Base-by-base conservation (phyloP, 495 filamentous ascomycete genomes). In the Neurospora sp. region DNA sequence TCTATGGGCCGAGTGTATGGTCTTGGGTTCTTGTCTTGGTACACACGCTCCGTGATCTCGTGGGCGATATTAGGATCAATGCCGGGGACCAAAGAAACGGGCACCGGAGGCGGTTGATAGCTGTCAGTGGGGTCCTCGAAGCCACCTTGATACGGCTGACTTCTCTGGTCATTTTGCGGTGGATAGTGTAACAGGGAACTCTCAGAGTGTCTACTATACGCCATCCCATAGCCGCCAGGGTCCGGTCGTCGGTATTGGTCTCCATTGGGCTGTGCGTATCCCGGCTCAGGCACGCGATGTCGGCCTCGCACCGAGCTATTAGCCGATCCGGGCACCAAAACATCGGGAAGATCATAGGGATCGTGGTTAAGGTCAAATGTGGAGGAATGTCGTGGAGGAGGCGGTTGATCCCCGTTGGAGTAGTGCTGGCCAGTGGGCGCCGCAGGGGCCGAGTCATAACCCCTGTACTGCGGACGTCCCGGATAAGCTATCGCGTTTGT, bases 41-140 rank as follows among this genome's bases (percentile, higher is more conserved):
- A 80, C 39, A 83, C 79, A 68, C 84, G 82, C 61, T 91, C 86
- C 4, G 86, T 81, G 11, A 89, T 84, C 48, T 89, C 88, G 31
- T 88, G 87, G 10, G 86, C 84, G 59, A 88, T 80, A 68, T 74
- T 79, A 2, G 88, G 86, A 76, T 92, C 90, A 74, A 92, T 89
- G 3, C 92, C 92, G 37, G 91, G 88, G 70, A 93, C 88, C 27
- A 94, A 81, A 61, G 90, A 92, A 27, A 88, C 80, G 1, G 92
- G 92, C 73, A 93, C 85, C 12, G 84, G 74, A 12, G 88, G 82
- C 8, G 80, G 75, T 48, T 79, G 77, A 77, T 86, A 82, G 69
- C 78, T 71, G 35, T 76, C 73, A 35, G 80, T 71, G 10, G 71
- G 77, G 69, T 82, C 79, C 27, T 85, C 80, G 39, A 80, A 27